Conservation (phyloP, 306 rosid genomes). For the Quercus parvula region DNA sequence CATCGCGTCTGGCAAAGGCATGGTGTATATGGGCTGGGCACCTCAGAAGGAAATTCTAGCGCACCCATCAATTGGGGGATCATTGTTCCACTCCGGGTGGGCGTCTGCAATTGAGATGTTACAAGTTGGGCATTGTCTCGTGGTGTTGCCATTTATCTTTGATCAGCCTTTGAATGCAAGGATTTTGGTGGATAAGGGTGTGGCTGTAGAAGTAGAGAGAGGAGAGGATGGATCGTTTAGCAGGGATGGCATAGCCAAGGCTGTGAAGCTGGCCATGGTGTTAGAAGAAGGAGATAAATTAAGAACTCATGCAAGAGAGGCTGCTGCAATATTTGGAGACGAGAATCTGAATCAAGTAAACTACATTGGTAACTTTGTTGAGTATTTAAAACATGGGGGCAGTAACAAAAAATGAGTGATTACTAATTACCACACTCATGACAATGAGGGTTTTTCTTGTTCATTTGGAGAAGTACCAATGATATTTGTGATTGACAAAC, state of each 20-base stretch:
- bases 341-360: conserved; percentile 9
- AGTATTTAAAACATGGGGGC: not conserved
- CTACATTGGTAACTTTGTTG: conserved; percentile 7
- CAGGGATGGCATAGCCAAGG: not conserved
- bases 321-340: conserved; percentile 20
- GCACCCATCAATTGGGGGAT: conserved; percentile 1
- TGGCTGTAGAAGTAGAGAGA: conserved; percentile 33
- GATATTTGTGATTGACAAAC: too few species aligned
- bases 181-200: conserved; percentile 35
- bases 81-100: too few species aligned
- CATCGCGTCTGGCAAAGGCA: conserved; percentile 26
- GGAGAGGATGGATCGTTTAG: conserved; percentile 37
- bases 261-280: conserved; percentile 27
- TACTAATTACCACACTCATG: too few species aligned
- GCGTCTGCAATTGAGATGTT: too few species aligned
- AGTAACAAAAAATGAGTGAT: too few species aligned
- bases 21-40: conserved; percentile 29
- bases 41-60: conserved; percentile 38
- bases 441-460: too few species aligned
- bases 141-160: too few species aligned
- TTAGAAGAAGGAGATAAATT: conserved; percentile 19
- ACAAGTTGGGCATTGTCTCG: too few species aligned
- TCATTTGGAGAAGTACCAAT: too few species aligned
- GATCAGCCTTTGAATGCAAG: conserved; percentile 41
- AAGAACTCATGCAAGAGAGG: conserved; percentile 16